These are phyloP conservation scores for Vitis vinifera DNA, from an alignment of 164 flowering plant species.

Conservation along the genomic window ASM3070453v1 NC_081812.1:10277501-10278000, in stretches of 20 bases:
- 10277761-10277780: constrained; percentile 8
- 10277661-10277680: neutral
- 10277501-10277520: constrained; percentile 36
- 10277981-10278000: no score
- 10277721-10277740: neutral
- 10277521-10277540: constrained; percentile 27
- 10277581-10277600: neutral
- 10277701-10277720: neutral
- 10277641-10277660: constrained; percentile 5
- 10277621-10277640: neutral
- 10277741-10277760: constrained; percentile 1
- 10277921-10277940: no score
- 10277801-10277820: neutral
- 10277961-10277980: no score
- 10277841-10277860: neutral
- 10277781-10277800: neutral
- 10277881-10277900: no score
- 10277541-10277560: neutral
- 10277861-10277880: neutral
- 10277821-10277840: no score
- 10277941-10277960: no score
- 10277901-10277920: no score
- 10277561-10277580: neutral
- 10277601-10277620: neutral
- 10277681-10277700: constrained; percentile 6